Evolutionary conservation across 495 filamentous ascomycete genomes (phyloP), one percentile per base, ranked within the genome.

Genomic region (Venustampulla echinocandica): DNA sequence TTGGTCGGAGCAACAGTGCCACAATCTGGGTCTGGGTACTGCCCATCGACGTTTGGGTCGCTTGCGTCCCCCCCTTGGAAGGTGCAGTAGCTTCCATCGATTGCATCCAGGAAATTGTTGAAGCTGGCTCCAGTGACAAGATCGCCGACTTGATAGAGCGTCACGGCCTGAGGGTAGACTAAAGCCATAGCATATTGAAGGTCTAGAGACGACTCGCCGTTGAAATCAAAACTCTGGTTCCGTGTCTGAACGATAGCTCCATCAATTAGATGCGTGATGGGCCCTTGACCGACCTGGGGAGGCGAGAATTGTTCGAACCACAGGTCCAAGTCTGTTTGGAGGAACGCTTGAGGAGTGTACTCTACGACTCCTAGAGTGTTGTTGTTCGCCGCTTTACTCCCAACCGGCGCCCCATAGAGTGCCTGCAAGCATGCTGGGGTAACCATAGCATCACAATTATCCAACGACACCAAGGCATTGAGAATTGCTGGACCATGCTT

Each of bases 21-120:
- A 62, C 84, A 88, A 54, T 77, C 74, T 2, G 68, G 63, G 59
- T 80, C 68, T 4, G 78, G 77, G 49, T 83, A 84, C 6, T 62
- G 53, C 0, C 74, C 70, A 49, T 80, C 78, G 32, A 68, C 61
- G 42, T 36, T 54, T 2, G 64, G 61, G 37, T 65, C 58, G 22
- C 49, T 56, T 13, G 41, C 46, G 47, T 77, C 62, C 9, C 73
- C 74, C 0, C 67, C 75, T 14, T 71, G 62, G 28, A 67, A 70
- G 36, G 65, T 54, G 68, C 74, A 84, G 61, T 82, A 82, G 19
- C 67, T 73, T n/a, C 73, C 79, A 54, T 83, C 80, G 20, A 84
- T 69, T 10, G 77, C 76, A 53, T 81, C 74, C 48, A 79, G 67
- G 57, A 81, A 74, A 27, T 64, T 71, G 54, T 70, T 72, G 52